Base-by-base conservation (phyloP, 2,329 filamentous ascomycete species). In the Arthroderma sp. region DNA sequence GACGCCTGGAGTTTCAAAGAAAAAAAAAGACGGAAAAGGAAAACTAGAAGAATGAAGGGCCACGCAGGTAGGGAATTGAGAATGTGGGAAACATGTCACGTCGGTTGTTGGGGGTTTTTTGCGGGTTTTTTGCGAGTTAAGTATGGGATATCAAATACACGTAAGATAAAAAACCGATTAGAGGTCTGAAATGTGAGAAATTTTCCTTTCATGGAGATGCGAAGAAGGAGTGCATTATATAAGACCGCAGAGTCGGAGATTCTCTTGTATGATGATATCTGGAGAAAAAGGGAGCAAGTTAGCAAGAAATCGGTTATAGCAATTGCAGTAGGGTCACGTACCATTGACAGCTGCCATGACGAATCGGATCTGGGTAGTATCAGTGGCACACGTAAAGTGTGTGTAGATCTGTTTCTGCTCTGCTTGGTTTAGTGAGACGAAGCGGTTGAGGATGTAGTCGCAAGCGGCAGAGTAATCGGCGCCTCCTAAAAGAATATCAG, bases 231-330 rank as follows among this genome's bases (percentile, higher is more conserved):
- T 62, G 62, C 67, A 70, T 85, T 86, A 96, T 81, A 97, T 96
- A 73, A 97, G 79, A 81, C 91, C 91, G 76, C 91, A 96, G 74
- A 95, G 82, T 74, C 93, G 87, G 63, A 98, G 84, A 77, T 98
- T 98, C 77, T 97, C 93, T 79, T 98, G 93, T 74, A 98, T 98
- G 77, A 98, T 98, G 74, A 98, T 98, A 77, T 98, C 93, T 95
- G 64, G 1, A 23, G 1, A n/a, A n/a, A n/a, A n/a, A n/a, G n/a
- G n/a, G n/a, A n/a, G 51, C 4, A 84, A 77, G 57, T 62, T 2
- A 49, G 53, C 44, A 54, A 6, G 21, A 11, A 4, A 21, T 17
- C 11, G n/a, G 8, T 17, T 31, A 49, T 7, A 4, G 4, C 23
- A n/a, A 13, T 15, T 9, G 39, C 13, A 28, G 5, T 13, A 58